Evolutionary conservation across 2,329 filamentous ascomycete species (phyloP).

Genomic region (Didymella exigua): DNA sequence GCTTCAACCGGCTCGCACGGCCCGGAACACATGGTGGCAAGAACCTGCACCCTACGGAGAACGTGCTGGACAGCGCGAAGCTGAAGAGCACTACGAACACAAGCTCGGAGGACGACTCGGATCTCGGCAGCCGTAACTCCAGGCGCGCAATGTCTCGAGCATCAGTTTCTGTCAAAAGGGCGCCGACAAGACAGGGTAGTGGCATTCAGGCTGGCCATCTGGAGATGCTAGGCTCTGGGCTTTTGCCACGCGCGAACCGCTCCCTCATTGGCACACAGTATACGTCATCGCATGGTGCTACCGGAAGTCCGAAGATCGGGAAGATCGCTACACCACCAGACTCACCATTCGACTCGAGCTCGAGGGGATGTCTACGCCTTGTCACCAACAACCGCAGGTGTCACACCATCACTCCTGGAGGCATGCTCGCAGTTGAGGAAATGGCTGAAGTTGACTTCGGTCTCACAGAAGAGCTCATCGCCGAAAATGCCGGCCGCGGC

Average conservation of each 20-base stretch:
- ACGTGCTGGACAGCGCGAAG: constrained; percentile 71
- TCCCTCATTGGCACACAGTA: constrained; percentile 42
- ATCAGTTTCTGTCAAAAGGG: constrained; percentile 47
- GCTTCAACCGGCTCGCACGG: constrained; percentile 73
- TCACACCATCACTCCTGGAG: constrained; percentile 68
- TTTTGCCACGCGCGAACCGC: constrained; percentile 40
- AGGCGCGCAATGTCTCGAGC: constrained; percentile 48
- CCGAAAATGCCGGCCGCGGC: constrained; percentile 86
- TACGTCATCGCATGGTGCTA: constrained; percentile 45
- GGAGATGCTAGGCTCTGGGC: constrained; percentile 39
- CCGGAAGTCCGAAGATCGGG: constrained; percentile 42
- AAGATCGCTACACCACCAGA: constrained; percentile 45
- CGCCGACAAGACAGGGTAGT: constrained; percentile 49
- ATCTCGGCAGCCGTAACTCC: constrained; percentile 48
- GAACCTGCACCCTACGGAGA: constrained; percentile 90
- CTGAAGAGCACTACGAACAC: constrained; percentile 44
- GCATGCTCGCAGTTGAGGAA: constrained; percentile 92
- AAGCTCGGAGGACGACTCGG: constrained; percentile 46
- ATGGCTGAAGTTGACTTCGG: constrained; percentile 87
- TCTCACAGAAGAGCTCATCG: constrained; percentile 85
- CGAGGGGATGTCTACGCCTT: constrained; percentile 54
- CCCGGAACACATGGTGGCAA: constrained; percentile 70
- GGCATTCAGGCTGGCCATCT: constrained; percentile 45
- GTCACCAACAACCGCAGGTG: constrained; percentile 61
- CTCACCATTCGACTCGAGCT: constrained; percentile 42